Percentiles rank a stretch among this genome's conserved stretches.
phyloP scores from a whole-genome alignment of 2,329 filamentous ascomycete genomes.

The Aspergillus brasiliensis region DNA sequence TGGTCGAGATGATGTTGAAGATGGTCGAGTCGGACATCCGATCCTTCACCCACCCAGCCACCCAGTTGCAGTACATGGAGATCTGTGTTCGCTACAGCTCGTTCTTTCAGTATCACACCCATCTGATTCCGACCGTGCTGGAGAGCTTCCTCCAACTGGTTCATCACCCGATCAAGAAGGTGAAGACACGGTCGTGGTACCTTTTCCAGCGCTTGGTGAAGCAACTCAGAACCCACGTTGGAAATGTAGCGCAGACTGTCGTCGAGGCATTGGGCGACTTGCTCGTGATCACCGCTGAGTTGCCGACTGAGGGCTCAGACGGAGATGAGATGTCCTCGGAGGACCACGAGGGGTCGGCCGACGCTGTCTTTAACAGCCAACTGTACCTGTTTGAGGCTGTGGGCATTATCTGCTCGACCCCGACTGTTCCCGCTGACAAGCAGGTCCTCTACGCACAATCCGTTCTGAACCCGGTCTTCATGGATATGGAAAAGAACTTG shows the following conservation, averaged over 20 bases:
- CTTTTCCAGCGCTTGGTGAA: conserved; percentile 92
- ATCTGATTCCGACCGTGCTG: conserved; percentile 80
- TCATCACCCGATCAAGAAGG: conserved; percentile 82
- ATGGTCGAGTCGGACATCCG: conserved; percentile 95
- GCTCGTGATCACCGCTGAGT: conserved; percentile 85
- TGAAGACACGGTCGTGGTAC: conserved; percentile 93
- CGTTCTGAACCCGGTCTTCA: conserved; percentile 85
- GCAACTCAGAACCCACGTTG: conserved; percentile 79
- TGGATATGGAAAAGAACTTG: conserved; percentile 83
- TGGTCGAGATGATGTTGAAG: conserved; percentile 90
- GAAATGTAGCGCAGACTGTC: conserved; percentile 85
- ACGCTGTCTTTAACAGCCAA: conserved; percentile 87
- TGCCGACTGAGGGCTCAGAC: conserved; percentile 71
- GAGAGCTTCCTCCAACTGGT: conserved; percentile 90
- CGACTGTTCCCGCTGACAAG: conserved; percentile 75
- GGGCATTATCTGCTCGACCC: conserved; percentile 84
- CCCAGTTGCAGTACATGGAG: conserved; percentile 97
- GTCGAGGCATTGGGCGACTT: conserved; percentile 89
- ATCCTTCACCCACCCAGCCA: conserved; percentile 83
- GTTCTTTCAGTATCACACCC: conserved; percentile 84
- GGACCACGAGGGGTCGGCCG: conserved; percentile 84
- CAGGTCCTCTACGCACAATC: conserved; percentile 84
- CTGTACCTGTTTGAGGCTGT: conserved; percentile 93
- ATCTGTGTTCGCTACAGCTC: conserved; percentile 91
- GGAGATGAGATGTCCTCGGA: conserved; percentile 96